A percentile compares a stretch with the other conserved stretches of the same genome.
phyloP scores from a whole-genome alignment of 805 yeast genomes.

The Pichia nanzhaoensis region DNA sequence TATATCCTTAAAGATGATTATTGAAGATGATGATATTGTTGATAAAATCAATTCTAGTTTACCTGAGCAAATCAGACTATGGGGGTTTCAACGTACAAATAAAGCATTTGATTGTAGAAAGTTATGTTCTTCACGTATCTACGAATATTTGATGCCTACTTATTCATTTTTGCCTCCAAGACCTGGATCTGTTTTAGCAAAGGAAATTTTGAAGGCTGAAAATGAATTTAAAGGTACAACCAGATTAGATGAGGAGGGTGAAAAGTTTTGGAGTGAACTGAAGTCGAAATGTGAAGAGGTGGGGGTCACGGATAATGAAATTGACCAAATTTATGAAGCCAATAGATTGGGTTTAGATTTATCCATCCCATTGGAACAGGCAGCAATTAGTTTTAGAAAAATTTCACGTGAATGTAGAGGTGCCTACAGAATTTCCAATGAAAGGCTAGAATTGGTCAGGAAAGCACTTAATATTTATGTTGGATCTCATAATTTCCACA shows the following conservation, averaged over 20 bases:
- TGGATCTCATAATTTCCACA: slow-evolving; percentile 82
- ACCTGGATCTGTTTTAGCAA: slow-evolving; percentile 60
- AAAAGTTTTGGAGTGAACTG: slow-evolving; percentile 62
- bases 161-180: slow-evolving; percentile 89
- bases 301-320: slow-evolving; percentile 37
- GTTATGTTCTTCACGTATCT: slow-evolving; percentile 91
- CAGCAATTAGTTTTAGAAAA: slow-evolving; percentile 43
- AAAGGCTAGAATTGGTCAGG: slow-evolving; percentile 57
- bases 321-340: slow-evolving; percentile 32
- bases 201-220: slow-evolving; percentile 49
- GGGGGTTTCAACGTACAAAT: slow-evolving; percentile 89
- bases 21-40: slow-evolving; percentile 72
- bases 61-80: slow-evolving; percentile 83
- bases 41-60: slow-evolving; percentile 64
- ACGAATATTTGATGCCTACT: slow-evolving; percentile 90
- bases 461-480: slow-evolving; percentile 64
- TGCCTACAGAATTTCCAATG: slow-evolving; percentile 55
- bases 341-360: slow-evolving; percentile 31
- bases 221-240: slow-evolving; percentile 50
- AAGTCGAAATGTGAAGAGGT: slow-evolving; percentile 30
- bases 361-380: slow-evolving; percentile 31
- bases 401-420: slow-evolving; percentile 65
- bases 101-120: slow-evolving; percentile 91
- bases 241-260: slow-evolving; percentile 61
- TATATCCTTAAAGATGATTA: slow-evolving; percentile 72